Conservation (phyloP, 2,329 filamentous ascomycete species). For the Achaetomium macrosporum region DNA sequence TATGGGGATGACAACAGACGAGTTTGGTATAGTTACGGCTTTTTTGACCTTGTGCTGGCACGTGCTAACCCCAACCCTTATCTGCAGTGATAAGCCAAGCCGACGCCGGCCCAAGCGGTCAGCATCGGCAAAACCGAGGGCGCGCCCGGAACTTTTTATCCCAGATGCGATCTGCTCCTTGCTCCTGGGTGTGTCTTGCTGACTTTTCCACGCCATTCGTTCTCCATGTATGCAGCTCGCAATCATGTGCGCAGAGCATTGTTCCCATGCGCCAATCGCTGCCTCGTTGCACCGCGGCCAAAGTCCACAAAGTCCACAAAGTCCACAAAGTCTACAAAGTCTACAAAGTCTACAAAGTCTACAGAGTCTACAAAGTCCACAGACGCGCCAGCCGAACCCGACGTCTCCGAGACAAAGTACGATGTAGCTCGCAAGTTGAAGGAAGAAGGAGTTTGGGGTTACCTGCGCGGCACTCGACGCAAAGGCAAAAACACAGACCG, state of each 20-base stretch:
- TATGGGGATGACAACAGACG: too few species aligned
- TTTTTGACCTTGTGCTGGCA: too few species aligned
- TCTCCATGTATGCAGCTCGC: conserved; percentile 13
- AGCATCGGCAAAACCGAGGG: neutral
- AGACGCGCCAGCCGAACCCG: neutral
- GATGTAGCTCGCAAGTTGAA: conserved; percentile 19
- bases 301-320: neutral
- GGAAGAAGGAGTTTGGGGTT: conserved; percentile 19
- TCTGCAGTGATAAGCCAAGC: neutral
- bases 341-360: neutral
- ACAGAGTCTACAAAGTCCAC: neutral
- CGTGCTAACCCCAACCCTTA: neutral
- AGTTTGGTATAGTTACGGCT: too few species aligned
- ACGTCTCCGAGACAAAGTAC: neutral
- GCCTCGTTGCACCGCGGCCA: neutral
- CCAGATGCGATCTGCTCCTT: neutral
- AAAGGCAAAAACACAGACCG: conserved; percentile 3
- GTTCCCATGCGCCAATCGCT: conserved; percentile 2
- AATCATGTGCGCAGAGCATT: conserved; percentile 11
- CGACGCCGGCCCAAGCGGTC: neutral
- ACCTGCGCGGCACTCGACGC: neutral
- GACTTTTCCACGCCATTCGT: neutral
- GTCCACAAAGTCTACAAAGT: neutral
- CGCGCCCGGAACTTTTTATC: neutral
- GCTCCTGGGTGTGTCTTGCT: neutral